Evolutionary conservation across 2,329 filamentous ascomycete species (phyloP), one percentile per base, ranked within the genome.

Genomic region (Dactylellina haptotyla): DNA sequence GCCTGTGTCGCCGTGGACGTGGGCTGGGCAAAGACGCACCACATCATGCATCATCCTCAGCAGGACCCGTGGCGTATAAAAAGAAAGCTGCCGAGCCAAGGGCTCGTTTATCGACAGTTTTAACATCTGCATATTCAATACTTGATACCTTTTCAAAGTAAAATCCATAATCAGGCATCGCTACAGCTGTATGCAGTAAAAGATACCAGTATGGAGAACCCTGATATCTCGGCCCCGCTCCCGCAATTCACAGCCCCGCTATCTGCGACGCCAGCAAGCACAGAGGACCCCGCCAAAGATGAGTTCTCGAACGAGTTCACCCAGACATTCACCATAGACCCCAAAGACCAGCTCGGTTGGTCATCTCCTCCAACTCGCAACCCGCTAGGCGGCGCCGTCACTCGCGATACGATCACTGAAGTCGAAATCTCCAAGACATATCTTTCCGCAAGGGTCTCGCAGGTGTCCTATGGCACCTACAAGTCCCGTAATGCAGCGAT

Each of bases 351-450:
- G 25, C 57, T 71, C 37, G 57, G 23, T 1, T 26, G 37, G 12
- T 18, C 10, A 32, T 37, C 65, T 8, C 56, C 65, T 6, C 20
- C 56, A 16, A 53, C 28, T 4, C 54, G 64, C 10, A 69, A 69
- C 37, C 2, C 45, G 8, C 39, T 69, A 0, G 37, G 48, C 3
- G 45, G 58, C 28, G 4, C 32, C 2, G 32, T 66, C 28, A 73
- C 59, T n/a, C 26, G 61, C 28, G 69, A 61, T 12, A 59, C 53
- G 3, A 57, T 73, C 30, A 62, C 61, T 16, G 61, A 66, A 20
- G 37, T 53, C n/a, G 61, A 66, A 34, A 61, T 73, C 32, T 71
- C 67, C 9, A 64, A 73, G 54, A 73, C 67, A 3, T 72, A 72
- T n/a, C 65, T 63, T 30, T 70, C 64, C 1, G 65, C 65, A 2